Conservation (phyloP, 2,329 filamentous ascomycete genomes). For the Apiospora hydei region DNA sequence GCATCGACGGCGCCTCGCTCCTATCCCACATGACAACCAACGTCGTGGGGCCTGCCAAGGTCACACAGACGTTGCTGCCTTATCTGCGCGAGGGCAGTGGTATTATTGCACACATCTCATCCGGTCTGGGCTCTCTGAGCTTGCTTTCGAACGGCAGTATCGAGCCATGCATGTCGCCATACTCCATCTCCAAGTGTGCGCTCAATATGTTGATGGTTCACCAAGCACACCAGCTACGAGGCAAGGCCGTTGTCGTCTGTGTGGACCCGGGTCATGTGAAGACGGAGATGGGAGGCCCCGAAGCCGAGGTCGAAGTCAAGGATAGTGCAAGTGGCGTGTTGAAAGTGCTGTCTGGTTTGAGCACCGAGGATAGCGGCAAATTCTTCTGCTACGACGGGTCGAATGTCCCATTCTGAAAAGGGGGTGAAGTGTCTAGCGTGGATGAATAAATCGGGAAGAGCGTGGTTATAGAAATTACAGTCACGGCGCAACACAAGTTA, state of each 20-base stretch:
- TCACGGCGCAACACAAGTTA: background rate
- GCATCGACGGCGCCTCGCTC: background rate
- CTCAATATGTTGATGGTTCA: conserved; percentile 16
- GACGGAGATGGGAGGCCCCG: background rate
- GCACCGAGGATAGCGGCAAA: background rate
- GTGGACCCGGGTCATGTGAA: conserved; percentile 10
- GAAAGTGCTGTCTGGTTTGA: background rate
- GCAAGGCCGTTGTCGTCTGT: conserved; percentile 11
- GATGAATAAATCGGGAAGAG: background rate
- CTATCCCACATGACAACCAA: conserved; percentile 1
- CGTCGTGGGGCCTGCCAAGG: background rate
- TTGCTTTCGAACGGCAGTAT: background rate
- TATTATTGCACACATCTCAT: background rate
- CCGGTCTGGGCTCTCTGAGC: background rate
- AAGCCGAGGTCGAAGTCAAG: background rate
- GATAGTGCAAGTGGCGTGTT: background rate
- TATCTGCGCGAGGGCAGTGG: background rate
- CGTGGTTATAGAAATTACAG: background rate
- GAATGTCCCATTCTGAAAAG: background rate
- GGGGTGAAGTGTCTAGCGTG: background rate
- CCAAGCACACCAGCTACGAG: background rate
- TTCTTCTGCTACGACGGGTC: background rate
- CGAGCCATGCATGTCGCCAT: background rate
- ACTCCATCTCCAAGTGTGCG: conserved; percentile 3
- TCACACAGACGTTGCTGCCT: background rate